Percentiles rank a stretch among this genome's conserved stretches.
Evolutionary conservation across 352 stramenopile genomes (phyloP).

Genomic region (Phytophthora tentaculata): DNA sequence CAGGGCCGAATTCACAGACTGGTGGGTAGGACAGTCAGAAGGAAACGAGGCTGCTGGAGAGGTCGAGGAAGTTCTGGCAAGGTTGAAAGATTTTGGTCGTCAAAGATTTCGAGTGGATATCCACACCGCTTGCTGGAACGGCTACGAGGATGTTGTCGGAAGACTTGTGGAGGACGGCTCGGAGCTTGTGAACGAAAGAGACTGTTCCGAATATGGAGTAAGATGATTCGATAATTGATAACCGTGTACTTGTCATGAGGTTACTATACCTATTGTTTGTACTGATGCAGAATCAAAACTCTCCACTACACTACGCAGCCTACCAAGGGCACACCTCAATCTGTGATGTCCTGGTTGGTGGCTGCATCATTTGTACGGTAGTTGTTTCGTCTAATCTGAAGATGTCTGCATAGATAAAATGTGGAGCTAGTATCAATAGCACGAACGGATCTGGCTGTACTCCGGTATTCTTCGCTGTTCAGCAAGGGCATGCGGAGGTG

Average conservation of each 20-base stretch:
- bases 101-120: conserved; percentile 74
- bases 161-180: conserved; percentile 46
- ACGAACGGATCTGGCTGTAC: conserved; percentile 67
- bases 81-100: conserved; percentile 59
- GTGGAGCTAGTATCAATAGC: conserved; percentile 62
- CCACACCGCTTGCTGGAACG: conserved; percentile 64
- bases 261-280: too few species aligned
- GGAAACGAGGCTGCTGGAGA: conserved; percentile 49
- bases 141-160: conserved; percentile 48
- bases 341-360: conserved; percentile 53
- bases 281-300: conserved; percentile 55
- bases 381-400: background rate
- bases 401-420: conserved; percentile 31
- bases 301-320: conserved; percentile 76
- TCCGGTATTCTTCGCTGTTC: conserved; percentile 70
- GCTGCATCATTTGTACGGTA: background rate
- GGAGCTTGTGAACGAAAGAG: conserved; percentile 50
- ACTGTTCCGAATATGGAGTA: conserved; percentile 66
- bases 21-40: conserved; percentile 50
- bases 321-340: conserved; percentile 62
- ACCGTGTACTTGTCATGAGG: too few species aligned
- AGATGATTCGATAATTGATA: background rate
- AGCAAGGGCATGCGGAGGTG: conserved; percentile 56
- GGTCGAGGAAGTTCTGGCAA: conserved; percentile 55
- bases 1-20: conserved; percentile 60